A percentile compares a stretch with the other conserved stretches of the same genome.
phyloP scores from a whole-genome alignment of 768 basidiomycete species.

The Exsudoporus frostii region DNA sequence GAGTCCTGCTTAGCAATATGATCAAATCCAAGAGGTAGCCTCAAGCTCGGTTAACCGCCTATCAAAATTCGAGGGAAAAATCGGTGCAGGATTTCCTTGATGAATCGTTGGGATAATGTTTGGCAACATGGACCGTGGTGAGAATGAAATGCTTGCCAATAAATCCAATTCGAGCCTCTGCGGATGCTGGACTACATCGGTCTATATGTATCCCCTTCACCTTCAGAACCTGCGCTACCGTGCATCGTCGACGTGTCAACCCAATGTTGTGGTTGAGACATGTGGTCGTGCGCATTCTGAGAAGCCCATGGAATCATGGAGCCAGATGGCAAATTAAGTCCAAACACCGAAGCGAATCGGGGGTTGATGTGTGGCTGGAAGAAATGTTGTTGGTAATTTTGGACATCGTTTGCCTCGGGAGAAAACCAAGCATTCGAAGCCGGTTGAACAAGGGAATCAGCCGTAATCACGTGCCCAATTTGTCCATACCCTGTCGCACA shows the following conservation, averaged over 20 bases:
- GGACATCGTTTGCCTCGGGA: conserved; percentile 6
- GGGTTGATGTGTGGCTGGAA: conserved; percentile 88
- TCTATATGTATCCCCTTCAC: conserved; percentile 27
- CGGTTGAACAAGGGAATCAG: conserved; percentile 12
- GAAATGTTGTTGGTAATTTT: conserved; percentile 27
- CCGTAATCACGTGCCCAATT: conserved; percentile 22
- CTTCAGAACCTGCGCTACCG: conserved; percentile 21
- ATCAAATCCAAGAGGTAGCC: background rate
- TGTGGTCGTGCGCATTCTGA: conserved; percentile 13
- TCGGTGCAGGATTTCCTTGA: background rate
- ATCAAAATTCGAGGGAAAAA: background rate
- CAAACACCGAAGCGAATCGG: conserved; percentile 67
- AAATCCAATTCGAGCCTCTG: conserved; percentile 15
- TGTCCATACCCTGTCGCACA: conserved; percentile 44
- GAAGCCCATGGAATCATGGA: conserved; percentile 24
- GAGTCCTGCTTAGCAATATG: background rate
- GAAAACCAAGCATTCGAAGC: conserved; percentile 18
- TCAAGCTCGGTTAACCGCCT: background rate
- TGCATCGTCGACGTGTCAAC: conserved; percentile 40
- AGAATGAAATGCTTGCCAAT: conserved; percentile 12
- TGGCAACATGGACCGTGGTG: conserved; percentile 1
- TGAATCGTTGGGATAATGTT: background rate
- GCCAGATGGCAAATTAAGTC: conserved; percentile 37
- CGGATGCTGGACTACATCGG: conserved; percentile 21
- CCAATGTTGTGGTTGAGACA: conserved; percentile 24